Evolutionary conservation across 352 stramenopile species (phyloP), one percentile per base, ranked within the genome.

Genomic region (Saprolegnia parasitica): DNA sequence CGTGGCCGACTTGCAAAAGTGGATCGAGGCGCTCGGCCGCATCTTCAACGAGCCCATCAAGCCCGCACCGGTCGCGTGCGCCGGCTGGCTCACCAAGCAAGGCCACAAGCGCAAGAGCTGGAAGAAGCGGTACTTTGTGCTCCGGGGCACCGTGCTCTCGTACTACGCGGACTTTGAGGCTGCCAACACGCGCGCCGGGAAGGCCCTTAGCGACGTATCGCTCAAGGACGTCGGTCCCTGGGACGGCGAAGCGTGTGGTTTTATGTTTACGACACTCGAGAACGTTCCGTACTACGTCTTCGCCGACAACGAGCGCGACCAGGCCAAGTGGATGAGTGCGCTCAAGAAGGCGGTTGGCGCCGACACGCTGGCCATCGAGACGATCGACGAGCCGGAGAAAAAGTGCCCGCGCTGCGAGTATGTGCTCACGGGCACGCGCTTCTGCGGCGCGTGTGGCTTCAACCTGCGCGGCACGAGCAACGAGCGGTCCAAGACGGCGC

Each of bases 211-310:
- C 18, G 88, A 95, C 72, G 86, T 95, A 0, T 70, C 83, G 18
- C 84, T 96, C 24, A 85, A 93, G 71, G 88, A 96, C 56, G 86
- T 95, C 24, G 81, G 91, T 54, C 83, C 80, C 35, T 96, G 86
- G 86, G 88, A 95, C 71, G 86, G 88, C 9, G 86, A 94, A 57
- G 80, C 84, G 4, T 93, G 92, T 65, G 86, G 86, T 3, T 96
- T 96, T 71, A 95, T 93, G 86, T 96, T 96, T 72, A 90, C 91
- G 78, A 96, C 88, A 20, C 89, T 73, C 40, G 88, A 96, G 49
- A 85, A 93, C 65, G 83, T 95, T n/a, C 88, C 88, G 39, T 96
- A 95, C 74, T 96, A 95, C 66, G 88, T 96, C 40, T 96, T 93
- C 68, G 88, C 88, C 0, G 88, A 95, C 72, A 96, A 92, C 47